Conservation (phyloP, 2,329 filamentous ascomycete species). For the Fusarium denticulatum region DNA sequence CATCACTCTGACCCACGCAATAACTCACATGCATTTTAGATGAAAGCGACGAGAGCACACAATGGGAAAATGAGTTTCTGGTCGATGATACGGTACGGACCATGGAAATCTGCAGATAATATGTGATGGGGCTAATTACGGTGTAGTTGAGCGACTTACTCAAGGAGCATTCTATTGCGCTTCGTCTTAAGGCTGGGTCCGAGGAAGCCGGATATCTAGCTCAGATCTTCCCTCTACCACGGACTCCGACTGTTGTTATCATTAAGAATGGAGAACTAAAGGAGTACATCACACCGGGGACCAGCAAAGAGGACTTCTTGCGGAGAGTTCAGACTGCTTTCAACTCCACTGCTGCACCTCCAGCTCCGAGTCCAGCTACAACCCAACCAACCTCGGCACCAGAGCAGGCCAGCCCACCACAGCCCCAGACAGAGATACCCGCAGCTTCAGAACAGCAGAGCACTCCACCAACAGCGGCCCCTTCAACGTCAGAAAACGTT, state of each 20-base stretch:
- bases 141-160: slow-evolving; percentile 66
- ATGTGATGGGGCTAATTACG: slow-evolving; percentile 17
- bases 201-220: slow-evolving; percentile 84
- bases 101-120: background rate
- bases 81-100: slow-evolving; percentile 62
- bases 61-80: slow-evolving; percentile 78
- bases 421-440: slow-evolving; percentile 35
- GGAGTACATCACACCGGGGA: slow-evolving; percentile 76
- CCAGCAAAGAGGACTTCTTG: slow-evolving; percentile 73
- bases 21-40: slow-evolving; percentile 30
- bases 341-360: slow-evolving; percentile 36
- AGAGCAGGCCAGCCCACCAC: slow-evolving; percentile 22
- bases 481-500: slow-evolving; percentile 48
- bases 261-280: slow-evolving; percentile 82
- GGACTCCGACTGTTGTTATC: slow-evolving; percentile 80
- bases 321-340: slow-evolving; percentile 52
- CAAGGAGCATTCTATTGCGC: slow-evolving; percentile 70
- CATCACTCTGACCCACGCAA: background rate
- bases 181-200: slow-evolving; percentile 77
- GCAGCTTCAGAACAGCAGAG: slow-evolving; percentile 26
- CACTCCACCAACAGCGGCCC: slow-evolving; percentile 28
- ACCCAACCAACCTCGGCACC: slow-evolving; percentile 20
- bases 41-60: slow-evolving; percentile 71
- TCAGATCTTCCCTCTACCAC: slow-evolving; percentile 83
- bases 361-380: background rate